Base-by-base conservation (phyloP, 176 grass and related monocot species). In the Avena eriantha region DNA sequence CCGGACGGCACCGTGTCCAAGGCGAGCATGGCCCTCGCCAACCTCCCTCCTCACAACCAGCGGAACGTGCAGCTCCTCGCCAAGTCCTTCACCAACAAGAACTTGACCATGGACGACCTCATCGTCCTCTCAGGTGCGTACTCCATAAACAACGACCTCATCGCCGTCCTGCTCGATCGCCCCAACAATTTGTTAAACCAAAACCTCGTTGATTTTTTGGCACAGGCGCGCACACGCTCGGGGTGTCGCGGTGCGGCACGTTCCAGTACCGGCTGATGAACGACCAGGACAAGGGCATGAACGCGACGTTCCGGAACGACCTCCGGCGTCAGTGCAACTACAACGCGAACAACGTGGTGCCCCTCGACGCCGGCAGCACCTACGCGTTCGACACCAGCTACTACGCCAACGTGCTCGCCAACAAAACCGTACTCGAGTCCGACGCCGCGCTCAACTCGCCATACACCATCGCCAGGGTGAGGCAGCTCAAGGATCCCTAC, bases 1-100 rank as follows among this genome's bases (percentile, higher is more conserved):
- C 74, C 74, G 86, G 92, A 97, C 24, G 95, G 95, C 63, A 87
- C 67, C n/a, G 49, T 92, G 41, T 94, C 90, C 7, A 76, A 77
- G 36, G 83, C 84, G 39, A 80, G 71, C 17, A 68, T 26, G 71
- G 71, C 87, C 41, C 79, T 66, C 22, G 31, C 56, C 46, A 49
- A 88, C 16, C 85, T 91, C 34, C 84, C 91, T 3, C 83, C 88
- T 0, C 55, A 71, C 8, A 89, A 48, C 14, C 82, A 80, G 49
- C 85, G 89, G 10, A 63, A 67, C 70, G 78, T 90, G 31, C 47
- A 69, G 56, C 17, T 55, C 13, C 92, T 97, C 47, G 73, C 80
- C 10, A 80, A 47, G 21, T 85, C 39, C 76, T 97, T 97, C 59
- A 15, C 4, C 4, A 61, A 8, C 10, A 94, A 94, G 69, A 77